A percentile compares a stretch with the other conserved stretches of the same genome.
Conservation (phyloP, 805 yeast genomes). For the Candida nitratophila region DNA sequence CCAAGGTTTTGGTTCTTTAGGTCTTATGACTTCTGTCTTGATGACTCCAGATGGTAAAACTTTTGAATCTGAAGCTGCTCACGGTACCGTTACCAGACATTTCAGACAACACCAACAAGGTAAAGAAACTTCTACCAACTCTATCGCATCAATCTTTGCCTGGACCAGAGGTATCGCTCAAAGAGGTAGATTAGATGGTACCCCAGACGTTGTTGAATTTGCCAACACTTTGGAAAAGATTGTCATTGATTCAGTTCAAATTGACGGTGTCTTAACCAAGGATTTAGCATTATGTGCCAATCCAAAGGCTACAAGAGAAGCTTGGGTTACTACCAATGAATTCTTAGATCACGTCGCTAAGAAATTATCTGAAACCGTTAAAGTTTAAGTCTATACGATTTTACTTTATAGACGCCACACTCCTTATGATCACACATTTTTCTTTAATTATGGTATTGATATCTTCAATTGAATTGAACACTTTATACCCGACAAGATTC, state of each 20-base stretch:
- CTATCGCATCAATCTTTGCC: constrained; percentile 80
- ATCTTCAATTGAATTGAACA: constrained; percentile 4
- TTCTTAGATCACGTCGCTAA: constrained; percentile 72
- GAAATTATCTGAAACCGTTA: constrained; percentile 20
- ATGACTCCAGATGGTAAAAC: constrained; percentile 83
- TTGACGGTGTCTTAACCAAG: constrained; percentile 75
- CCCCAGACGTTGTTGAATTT: constrained; percentile 64
- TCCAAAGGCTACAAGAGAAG: constrained; percentile 52
- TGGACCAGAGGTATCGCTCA: constrained; percentile 82
- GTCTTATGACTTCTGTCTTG: constrained; percentile 77
- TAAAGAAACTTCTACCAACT: constrained; percentile 76
- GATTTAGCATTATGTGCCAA: constrained; percentile 65
- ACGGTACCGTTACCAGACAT: constrained; percentile 84
- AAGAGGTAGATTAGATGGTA: constrained; percentile 70
- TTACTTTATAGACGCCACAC: no score
- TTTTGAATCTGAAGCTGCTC: constrained; percentile 84
- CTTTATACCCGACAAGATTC: not conserved
- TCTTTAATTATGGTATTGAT: no score
- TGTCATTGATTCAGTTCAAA: constrained; percentile 65
- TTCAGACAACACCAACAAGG: constrained; percentile 78
- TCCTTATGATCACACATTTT: no score
- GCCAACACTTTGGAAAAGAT: constrained; percentile 60
- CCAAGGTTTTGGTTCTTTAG: constrained; percentile 80
- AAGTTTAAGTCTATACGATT: constrained; percentile 3
- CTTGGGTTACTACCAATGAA: constrained; percentile 68